phyloP scores from a whole-genome alignment of 192 early-diverging fungal species.

The Coemansia sp. region DNA sequence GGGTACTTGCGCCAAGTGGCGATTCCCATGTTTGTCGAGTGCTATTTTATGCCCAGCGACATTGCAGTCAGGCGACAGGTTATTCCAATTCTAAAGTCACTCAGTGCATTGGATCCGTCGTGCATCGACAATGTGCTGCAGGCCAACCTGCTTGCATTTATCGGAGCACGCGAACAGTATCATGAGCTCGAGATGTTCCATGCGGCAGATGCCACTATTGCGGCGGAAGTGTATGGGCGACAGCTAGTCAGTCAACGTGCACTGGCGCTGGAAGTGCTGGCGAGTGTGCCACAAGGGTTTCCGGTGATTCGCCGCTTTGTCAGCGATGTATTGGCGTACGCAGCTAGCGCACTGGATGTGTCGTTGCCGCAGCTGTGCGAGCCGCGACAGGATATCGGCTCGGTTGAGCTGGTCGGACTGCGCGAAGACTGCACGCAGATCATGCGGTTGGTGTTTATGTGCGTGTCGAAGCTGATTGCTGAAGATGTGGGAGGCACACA shows the following conservation, averaged over 20 bases:
- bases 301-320: slow-evolving; percentile 24
- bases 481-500: not conserved
- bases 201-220: slow-evolving; percentile 6
- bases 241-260: slow-evolving; percentile 32
- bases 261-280: slow-evolving; percentile 39
- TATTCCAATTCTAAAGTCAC: slow-evolving; percentile 31
- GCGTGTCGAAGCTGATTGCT: slow-evolving; percentile 28
- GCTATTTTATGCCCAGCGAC: slow-evolving; percentile 40
- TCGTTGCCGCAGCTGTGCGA: slow-evolving; percentile 16
- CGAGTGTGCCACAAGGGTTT: slow-evolving; percentile 26
- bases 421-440: slow-evolving; percentile 42
- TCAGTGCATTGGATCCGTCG: slow-evolving; percentile 27
- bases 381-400: slow-evolving; percentile 19
- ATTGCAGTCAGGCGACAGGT: slow-evolving; percentile 27
- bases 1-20: slow-evolving; percentile 30
- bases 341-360: slow-evolving; percentile 19
- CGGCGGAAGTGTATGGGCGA: slow-evolving; percentile 15
- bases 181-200: slow-evolving; percentile 16
- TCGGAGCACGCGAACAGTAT: slow-evolving; percentile 16
- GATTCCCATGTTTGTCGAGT: slow-evolving; percentile 44
- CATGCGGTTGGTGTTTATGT: slow-evolving; percentile 40
- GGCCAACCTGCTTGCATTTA: slow-evolving; percentile 36
- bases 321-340: slow-evolving; percentile 30
- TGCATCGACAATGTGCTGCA: slow-evolving; percentile 23
- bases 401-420: slow-evolving; percentile 31